These are phyloP conservation scores for Haematococcus sp. DNA, from an alignment of 139 green algal genomes.

Conservation along the genomic window DNA sequence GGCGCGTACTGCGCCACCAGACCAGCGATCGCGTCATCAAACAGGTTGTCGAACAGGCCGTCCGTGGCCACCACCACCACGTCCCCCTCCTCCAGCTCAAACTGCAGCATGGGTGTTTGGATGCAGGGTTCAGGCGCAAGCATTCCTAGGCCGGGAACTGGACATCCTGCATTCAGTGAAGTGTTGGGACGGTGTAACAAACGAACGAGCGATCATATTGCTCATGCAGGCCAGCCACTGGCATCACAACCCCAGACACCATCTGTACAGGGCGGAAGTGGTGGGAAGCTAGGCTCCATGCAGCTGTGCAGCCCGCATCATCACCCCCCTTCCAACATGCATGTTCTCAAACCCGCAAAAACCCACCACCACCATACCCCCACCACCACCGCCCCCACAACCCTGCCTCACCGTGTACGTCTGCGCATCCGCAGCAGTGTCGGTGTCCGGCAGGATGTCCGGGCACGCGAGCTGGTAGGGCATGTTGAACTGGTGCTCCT, in stretches of 20 bases:
- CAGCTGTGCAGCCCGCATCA: too few species aligned
- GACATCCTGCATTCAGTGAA: too few species aligned
- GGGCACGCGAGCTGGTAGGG: conserved; percentile 77
- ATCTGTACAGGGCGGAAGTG: too few species aligned
- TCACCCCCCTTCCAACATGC: too few species aligned
- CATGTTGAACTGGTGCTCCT: conserved; percentile 97
- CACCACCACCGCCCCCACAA: neutral
- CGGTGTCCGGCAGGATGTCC: conserved; percentile 41
- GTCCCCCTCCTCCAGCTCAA: conserved; percentile 65
- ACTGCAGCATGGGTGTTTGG: conserved; percentile 6
- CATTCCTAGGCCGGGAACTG: neutral
- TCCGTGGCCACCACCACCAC: conserved; percentile 84
- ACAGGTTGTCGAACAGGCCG: conserved; percentile 97
- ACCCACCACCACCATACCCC: neutral
- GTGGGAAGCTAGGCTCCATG: too few species aligned
- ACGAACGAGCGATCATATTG: too few species aligned
- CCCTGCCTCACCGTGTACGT: conserved; percentile 27
- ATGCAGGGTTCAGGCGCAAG: neutral
- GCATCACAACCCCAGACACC: too few species aligned
- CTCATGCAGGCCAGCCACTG: too few species aligned
- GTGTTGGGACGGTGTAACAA: too few species aligned
- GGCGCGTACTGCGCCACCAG: conserved; percentile 31
- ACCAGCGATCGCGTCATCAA: conserved; percentile 71
- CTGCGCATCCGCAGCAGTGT: conserved; percentile 39
- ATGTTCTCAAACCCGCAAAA: too few species aligned